Conservation (phyloP, 2,329 filamentous ascomycete genomes). For the Lachnellula arida region DNA sequence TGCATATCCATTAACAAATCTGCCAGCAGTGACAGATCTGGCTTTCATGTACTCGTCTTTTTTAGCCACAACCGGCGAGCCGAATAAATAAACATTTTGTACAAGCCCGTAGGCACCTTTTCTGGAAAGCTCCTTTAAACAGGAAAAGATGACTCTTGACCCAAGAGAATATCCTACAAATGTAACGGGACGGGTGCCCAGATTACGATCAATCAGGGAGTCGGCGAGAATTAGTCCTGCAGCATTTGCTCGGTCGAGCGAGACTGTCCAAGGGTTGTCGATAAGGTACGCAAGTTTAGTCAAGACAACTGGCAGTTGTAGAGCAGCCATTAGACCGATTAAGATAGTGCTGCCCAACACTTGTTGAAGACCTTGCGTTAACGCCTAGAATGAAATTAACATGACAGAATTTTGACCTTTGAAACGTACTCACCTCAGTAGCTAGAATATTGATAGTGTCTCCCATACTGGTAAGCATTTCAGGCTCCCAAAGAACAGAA, state of each 20-base stretch:
- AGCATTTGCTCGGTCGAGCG: constrained; percentile 79
- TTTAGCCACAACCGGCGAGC: constrained; percentile 86
- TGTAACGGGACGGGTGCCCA: constrained; percentile 87
- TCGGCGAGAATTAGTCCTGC: constrained; percentile 92
- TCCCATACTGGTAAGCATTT: constrained; percentile 97
- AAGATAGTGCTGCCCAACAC: constrained; percentile 87
- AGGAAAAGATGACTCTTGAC: constrained; percentile 87
- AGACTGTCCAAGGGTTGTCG: constrained; percentile 98
- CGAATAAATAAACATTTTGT: constrained; percentile 94
- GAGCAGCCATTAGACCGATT: constrained; percentile 82
- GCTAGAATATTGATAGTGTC: constrained; percentile 97
- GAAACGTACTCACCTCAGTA: constrained; percentile 67
- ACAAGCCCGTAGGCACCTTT: constrained; percentile 82
- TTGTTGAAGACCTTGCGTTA: constrained; percentile 95
- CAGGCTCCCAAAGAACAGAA: constrained; percentile 94
- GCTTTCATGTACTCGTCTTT: constrained; percentile 82
- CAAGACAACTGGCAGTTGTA: constrained; percentile 86
- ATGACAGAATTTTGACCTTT: background rate
- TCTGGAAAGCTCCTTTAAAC: constrained; percentile 77
- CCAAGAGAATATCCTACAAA: constrained; percentile 93
- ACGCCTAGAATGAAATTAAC: constrained; percentile 55
- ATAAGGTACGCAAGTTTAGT: constrained; percentile 95
- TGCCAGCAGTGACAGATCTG: constrained; percentile 79
- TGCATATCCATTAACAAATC: constrained; percentile 92
- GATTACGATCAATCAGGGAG: constrained; percentile 83